Base-by-base conservation (phyloP, 768 basidiomycete genomes). In the Mycena chlorophos region DNA sequence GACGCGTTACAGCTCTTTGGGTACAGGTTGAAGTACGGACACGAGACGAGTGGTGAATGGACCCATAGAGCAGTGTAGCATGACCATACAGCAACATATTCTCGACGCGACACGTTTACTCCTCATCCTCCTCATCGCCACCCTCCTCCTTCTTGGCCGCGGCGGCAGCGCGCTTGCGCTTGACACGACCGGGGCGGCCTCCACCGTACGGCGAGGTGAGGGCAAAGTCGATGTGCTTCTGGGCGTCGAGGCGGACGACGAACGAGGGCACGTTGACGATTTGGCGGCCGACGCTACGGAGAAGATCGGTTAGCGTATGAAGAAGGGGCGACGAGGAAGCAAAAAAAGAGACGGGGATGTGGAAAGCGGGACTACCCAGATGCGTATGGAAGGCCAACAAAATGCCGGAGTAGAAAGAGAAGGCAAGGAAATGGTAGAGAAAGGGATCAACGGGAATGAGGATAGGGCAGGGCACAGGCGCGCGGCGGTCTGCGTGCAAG, bases 181-280 rank as follows among this genome's bases (percentile, higher is more conserved):
- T 98, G 71, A 95, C 94, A 65, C 96, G 96, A 66, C 95, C 95
- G 60, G 91, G 79, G 58, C 89, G 87, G 65, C 90, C 95, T 68
- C 96, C 96, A 71, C 95, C 96, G 69, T 92, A 96, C 54, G 96
- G 95, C 60, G 94, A 97, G 56, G 89, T 95, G 65, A 95, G 87
- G 40, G 96, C 89, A 71, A 98, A 99, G 84, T 99, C 97, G 73
- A 99, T 96, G 84, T 99, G 97, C 71, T 98, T 98, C 84, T 98
- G 95, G 58, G 94, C 96, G 82, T 98, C 97, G 65, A 98, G 89
- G 76, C 97, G 94, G 66, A 99, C 96, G 70, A 98, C 91, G 74
- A 98, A 98, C 3, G 95, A 97, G 19, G 96, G 96, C 53, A 98
- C 91, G 77, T 97, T 94, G 79, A 99, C 97, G 61, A 98, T 92